Evolutionary conservation across 306 rosid genomes (phyloP).

Genomic region (Gleditsia sinensis): DNA sequence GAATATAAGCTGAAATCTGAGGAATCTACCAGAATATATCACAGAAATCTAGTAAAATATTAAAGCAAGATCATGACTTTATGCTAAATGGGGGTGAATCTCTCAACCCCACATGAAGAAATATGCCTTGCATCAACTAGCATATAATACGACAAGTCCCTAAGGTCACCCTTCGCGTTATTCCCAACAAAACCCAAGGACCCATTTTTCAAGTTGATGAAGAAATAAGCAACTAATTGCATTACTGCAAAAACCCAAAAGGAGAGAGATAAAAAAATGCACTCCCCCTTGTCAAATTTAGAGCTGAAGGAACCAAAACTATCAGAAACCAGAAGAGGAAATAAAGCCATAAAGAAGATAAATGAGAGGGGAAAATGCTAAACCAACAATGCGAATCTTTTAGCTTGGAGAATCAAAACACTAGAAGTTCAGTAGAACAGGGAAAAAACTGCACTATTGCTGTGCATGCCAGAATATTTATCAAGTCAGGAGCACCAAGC

Average conservation of each 20-base stretch:
- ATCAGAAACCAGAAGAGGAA: slow-evolving; percentile 17
- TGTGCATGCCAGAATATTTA: slow-evolving; percentile 33
- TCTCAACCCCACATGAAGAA: slow-evolving; percentile 29
- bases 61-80: slow-evolving; percentile 59
- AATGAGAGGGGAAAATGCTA: slow-evolving; percentile 11
- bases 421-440: slow-evolving; percentile 41
- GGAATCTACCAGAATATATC: slow-evolving; percentile 77
- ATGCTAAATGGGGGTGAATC: slow-evolving; percentile 38
- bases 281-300: slow-evolving; percentile 32
- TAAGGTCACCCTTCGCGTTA: slow-evolving; percentile 11
- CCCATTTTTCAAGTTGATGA: slow-evolving; percentile 15
- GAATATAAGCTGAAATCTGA: slow-evolving; percentile 58
- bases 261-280: neutral
- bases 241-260: slow-evolving; percentile 4
- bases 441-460: slow-evolving; percentile 33
- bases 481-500: slow-evolving; percentile 34
- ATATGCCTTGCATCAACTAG: no score
- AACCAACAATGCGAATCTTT: slow-evolving; percentile 35
- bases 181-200: slow-evolving; percentile 3
- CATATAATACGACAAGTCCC: no score
- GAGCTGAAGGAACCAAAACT: slow-evolving; percentile 33
- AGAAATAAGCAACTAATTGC: slow-evolving; percentile 33
- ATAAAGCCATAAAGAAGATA: slow-evolving; percentile 14
- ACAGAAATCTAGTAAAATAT: slow-evolving; percentile 62
- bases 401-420: slow-evolving; percentile 7